Base-by-base conservation (phyloP, 352 stramenopile genomes). In the Phytophthora cactorum region DNA sequence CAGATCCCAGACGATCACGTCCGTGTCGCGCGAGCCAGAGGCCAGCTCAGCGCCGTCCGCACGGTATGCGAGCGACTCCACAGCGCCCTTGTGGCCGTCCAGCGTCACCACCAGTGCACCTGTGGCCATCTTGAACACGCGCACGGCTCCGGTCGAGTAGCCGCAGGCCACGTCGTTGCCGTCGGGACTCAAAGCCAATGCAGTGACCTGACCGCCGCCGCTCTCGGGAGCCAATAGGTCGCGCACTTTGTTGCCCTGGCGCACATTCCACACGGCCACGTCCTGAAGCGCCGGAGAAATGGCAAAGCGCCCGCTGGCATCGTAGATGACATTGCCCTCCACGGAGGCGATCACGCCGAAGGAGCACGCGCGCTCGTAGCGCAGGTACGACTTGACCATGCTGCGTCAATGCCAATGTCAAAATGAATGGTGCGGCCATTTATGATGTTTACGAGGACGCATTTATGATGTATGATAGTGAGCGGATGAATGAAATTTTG, bases 1-100 rank as follows among this genome's bases (percentile, higher is more conserved):
- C 28, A 97, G 65, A 72, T 98, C 96, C 95, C 95, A 98, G 7
- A 98, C 74, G 60, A 98, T 96, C 34, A 98, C 81, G 78, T 97
- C 91, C 31, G 90, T 98, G 81, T 98, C 95, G 12, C 84, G 82
- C 12, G 91, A 90, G 38, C 94, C 95, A 0, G 88, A 92, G 0
- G 86, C 92, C 28, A 98, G 73, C 41, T 96, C 66, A 5, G 89
- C 84, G 49, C 89, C 92, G 60, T 95, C 88, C 22, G 62, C 29
- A 49, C 85, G 88, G 78, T 91, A 98, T 14, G 70, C 70, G 53
- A 98, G 77, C 29, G 77, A 60, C 57, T 93, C 87, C 41, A 98
- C 81, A 2, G 82, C 84, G 1, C 79, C 71, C 63, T 88, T 89
- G 83, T 98, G 95, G 50, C 94, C 94, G 57, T 97, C 90, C 17